Conservation (phyloP, 2,329 filamentous ascomycete genomes). For the Rhexocercosporidium sp. region DNA sequence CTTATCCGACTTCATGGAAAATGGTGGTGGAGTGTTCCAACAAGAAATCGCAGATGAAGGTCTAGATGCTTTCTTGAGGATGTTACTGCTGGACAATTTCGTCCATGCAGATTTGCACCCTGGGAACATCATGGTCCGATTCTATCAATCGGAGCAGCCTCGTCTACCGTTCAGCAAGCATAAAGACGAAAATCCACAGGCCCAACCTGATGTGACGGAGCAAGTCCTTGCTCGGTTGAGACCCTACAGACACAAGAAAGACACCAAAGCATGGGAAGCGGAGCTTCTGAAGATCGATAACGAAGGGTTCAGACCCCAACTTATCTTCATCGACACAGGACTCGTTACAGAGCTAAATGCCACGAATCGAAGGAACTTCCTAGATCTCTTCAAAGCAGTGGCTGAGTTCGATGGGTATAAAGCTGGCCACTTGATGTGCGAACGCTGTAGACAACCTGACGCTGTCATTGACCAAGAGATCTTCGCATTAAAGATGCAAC, state of each 20-base stretch:
- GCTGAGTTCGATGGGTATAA: slow-evolving; percentile 98
- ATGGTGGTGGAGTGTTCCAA: slow-evolving; percentile 90
- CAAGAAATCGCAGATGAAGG: slow-evolving; percentile 94
- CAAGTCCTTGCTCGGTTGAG: slow-evolving; percentile 80
- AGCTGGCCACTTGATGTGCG: slow-evolving; percentile 93
- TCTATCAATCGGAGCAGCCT: slow-evolving; percentile 82
- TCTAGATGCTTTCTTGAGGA: slow-evolving; percentile 92
- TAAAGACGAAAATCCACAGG: slow-evolving; percentile 46
- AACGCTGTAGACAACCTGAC: slow-evolving; percentile 89
- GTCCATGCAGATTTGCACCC: slow-evolving; percentile 96
- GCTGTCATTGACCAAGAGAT: slow-evolving; percentile 88
- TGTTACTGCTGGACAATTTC: slow-evolving; percentile 97
- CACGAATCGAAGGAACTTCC: slow-evolving; percentile 85
- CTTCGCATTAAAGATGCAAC: slow-evolving; percentile 96
- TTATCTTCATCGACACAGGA: slow-evolving; percentile 97
- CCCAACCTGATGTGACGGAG: slow-evolving; percentile 79
- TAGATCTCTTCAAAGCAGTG: slow-evolving; percentile 93
- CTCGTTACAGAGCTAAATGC: slow-evolving; percentile 92
- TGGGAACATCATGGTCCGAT: slow-evolving; percentile 99
- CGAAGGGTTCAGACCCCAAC: slow-evolving; percentile 89
- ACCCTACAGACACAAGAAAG: slow-evolving; percentile 67
- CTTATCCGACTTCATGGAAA: slow-evolving; percentile 85
- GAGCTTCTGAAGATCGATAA: slow-evolving; percentile 78
- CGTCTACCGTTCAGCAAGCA: slow-evolving; percentile 59
- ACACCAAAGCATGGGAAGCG: slow-evolving; percentile 72